Evolutionary conservation across 2,329 filamentous ascomycete genomes (phyloP).

Genomic region (Lachnellula hyalina): DNA sequence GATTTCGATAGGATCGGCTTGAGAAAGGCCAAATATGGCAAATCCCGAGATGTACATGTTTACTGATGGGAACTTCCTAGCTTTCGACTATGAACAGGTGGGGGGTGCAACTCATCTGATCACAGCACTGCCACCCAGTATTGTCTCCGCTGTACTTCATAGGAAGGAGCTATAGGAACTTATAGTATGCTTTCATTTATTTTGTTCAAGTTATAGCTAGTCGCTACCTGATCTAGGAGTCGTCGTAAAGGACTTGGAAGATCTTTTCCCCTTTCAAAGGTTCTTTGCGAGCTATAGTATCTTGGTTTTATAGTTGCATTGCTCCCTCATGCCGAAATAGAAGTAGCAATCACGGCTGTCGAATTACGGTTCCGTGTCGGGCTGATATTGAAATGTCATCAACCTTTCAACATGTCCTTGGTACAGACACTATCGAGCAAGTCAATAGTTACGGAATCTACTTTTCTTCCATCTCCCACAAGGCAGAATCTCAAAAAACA

Average conservation of each 20-base stretch:
- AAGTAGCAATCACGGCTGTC: background rate
- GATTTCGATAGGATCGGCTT: background rate
- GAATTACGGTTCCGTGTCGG: background rate
- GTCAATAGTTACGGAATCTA: no score
- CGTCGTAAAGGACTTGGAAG: background rate
- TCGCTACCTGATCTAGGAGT: background rate
- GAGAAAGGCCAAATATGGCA: background rate
- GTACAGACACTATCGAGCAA: no score
- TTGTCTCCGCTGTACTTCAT: background rate
- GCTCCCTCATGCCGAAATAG: background rate
- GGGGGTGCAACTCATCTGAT: background rate
- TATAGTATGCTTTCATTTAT: background rate
- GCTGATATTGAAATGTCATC: background rate
- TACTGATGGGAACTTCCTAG: background rate
- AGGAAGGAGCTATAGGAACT: background rate
- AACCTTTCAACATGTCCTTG: background rate
- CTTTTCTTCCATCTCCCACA: no score
- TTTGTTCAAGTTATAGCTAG: no score
- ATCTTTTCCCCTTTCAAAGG: background rate
- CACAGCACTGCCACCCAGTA: background rate
- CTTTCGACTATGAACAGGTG: background rate
- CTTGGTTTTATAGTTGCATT: background rate
- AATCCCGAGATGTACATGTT: background rate
- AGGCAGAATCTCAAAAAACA: background rate
- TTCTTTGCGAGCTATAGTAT: background rate